Evolutionary conservation across 441 rosid genomes (phyloP), one percentile per base, ranked within the genome.

Genomic region (Cnidoscolus chayamansa): DNA sequence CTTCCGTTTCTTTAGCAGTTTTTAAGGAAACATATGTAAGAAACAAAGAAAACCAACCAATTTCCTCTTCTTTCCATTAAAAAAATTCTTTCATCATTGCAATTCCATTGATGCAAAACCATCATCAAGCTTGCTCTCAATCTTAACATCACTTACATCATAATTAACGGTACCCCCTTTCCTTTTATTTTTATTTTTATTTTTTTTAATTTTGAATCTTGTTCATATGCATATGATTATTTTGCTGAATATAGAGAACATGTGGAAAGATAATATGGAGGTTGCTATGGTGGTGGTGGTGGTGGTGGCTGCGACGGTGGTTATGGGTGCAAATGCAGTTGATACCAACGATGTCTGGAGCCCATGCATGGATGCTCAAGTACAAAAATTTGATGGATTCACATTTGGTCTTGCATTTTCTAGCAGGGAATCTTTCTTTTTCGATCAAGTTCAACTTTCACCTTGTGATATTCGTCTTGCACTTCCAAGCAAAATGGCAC

Each of bases 391-490:
- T 3, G 94, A 89, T 65, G 99, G 99, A 32, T 94, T 94, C 76
- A 82, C 94, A n/a, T 76, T 94, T 37, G 97, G 97, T 12, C 49
- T 94, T 13, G 96, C 86, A 0, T 87, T 92, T 70, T 89, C 99
- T 0, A 61, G 74, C 17, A 89, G 66, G 67, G 97, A 89, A 50
- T 84, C 86, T 8, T 90, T 94, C 80, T 92, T 88, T 72, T 67
- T 62, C 12, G 74, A 88, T 17, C 83, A 87, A 65, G 71, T 79
- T 60, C 99, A 92, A 75, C 90, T 89, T 76, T 94, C 99, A 0
- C 99, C 97, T 19, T 90, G 99, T 15, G 97, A 94, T 71, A 60
- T 61, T 12, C 99, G 96, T 30, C 97, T 92, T 12, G 80, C 76
- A 59, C 84, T 94, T 4, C 71, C 87, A 2, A 69, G 78, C 32